Evolutionary conservation across 805 yeast species (phyloP).

Genomic region (Saccharomycopsis lassenensis): DNA sequence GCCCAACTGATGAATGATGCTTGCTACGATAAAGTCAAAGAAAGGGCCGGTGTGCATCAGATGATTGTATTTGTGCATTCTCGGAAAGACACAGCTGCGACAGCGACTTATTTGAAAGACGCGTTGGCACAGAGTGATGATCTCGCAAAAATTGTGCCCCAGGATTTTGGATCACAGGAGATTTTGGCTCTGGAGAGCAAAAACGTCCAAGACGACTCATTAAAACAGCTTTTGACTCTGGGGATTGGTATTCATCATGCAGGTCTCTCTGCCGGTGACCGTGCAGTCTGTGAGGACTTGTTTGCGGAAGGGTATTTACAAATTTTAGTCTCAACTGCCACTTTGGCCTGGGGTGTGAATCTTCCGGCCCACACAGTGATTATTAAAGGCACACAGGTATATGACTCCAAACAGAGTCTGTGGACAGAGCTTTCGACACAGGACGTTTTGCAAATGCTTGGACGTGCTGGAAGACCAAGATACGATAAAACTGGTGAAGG

Average conservation of each 20-base stretch:
- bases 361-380: constrained; percentile 92
- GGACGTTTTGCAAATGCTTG: constrained; percentile 93
- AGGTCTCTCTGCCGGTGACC: constrained; percentile 62
- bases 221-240: constrained; percentile 48
- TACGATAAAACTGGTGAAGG: constrained; percentile 92
- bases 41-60: constrained; percentile 58
- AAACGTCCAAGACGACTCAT: constrained; percentile 37
- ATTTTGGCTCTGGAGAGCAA: constrained; percentile 56
- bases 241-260: constrained; percentile 94
- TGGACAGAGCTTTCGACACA: constrained; percentile 94
- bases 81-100: constrained; percentile 78
- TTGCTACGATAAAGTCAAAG: constrained; percentile 70
- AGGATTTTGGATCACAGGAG: constrained; percentile 48
- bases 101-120: constrained; percentile 66
- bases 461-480: constrained; percentile 95
- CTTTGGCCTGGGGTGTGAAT: constrained; percentile 96
- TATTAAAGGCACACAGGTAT: constrained; percentile 87
- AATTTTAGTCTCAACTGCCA: constrained; percentile 81
- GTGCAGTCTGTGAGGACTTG: constrained; percentile 70
- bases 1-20: constrained; percentile 82
- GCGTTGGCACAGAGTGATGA: constrained; percentile 47
- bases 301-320: constrained; percentile 84
- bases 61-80: constrained; percentile 89
- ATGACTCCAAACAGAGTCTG: constrained; percentile 79
- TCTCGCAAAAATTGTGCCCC: constrained; percentile 31